Evolutionary conservation across 148 eudicot genomes (phyloP).

Genomic region (Dianthus caryophyllus): DNA sequence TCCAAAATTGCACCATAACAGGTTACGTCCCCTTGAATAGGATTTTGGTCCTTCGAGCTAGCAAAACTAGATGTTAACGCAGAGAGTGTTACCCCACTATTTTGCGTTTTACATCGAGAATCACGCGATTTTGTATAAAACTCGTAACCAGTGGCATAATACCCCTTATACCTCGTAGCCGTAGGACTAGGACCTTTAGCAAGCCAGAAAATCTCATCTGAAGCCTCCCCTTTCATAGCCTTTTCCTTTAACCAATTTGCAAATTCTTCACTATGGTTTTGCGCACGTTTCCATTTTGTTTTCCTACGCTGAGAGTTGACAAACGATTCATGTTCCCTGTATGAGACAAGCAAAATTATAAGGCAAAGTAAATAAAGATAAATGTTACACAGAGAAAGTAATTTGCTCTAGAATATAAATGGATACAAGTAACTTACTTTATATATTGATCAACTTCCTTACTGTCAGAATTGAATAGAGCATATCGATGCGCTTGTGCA

Average conservation of each 20-base stretch:
- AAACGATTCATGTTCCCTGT: conserved; percentile 4
- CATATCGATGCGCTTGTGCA: conserved; percentile 11
- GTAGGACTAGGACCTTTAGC: conserved; percentile 20
- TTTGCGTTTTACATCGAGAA: too few species aligned
- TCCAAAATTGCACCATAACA: too few species aligned
- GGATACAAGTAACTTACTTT: neutral
- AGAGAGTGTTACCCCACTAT: neutral
- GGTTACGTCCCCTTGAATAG: too few species aligned
- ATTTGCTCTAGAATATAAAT: too few species aligned
- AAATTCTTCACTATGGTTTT: conserved; percentile 9
- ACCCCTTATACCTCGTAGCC: conserved; percentile 12
- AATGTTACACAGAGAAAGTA: neutral
- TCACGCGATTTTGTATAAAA: too few species aligned
- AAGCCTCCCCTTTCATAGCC: neutral
- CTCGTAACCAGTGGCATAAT: conserved; percentile 12
- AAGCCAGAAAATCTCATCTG: conserved; percentile 7
- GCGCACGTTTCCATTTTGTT: conserved; percentile 10
- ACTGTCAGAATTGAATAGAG: conserved; percentile 9
- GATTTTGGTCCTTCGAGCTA: neutral
- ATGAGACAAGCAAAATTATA: neutral
- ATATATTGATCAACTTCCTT: too few species aligned
- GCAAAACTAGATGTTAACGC: neutral
- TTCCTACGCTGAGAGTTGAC: neutral
- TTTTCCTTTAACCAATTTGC: too few species aligned
- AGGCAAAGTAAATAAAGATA: too few species aligned